Conservation (phyloP, 1,139 yeast species). For the Lodderomyces oxycetoniae region DNA sequence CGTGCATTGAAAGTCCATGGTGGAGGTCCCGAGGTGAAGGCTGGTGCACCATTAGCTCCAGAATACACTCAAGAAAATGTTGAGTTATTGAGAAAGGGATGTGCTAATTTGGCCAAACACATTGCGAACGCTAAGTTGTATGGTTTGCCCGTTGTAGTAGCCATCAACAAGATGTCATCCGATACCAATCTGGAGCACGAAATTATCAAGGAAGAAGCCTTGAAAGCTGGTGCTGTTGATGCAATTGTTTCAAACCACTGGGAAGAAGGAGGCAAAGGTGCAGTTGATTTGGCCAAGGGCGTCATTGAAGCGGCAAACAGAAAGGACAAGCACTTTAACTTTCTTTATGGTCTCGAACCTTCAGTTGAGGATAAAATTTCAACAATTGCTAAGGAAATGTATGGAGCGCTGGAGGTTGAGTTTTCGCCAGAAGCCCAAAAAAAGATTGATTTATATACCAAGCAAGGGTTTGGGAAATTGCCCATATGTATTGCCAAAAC, state of each 20-base stretch:
- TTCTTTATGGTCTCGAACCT: constrained; percentile 67
- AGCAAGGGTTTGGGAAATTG: constrained; percentile 86
- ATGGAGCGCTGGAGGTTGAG: constrained; percentile 90
- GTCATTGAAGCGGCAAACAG: constrained; percentile 69
- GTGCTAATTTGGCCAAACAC: constrained; percentile 88
- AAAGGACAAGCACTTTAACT: constrained; percentile 52
- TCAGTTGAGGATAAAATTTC: constrained; percentile 80
- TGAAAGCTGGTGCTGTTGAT: constrained; percentile 91
- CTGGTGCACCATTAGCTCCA: constrained; percentile 86
- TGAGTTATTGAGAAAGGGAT: constrained; percentile 78
- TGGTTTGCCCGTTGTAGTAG: constrained; percentile 93
- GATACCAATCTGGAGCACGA: constrained; percentile 84
- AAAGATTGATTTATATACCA: constrained; percentile 78
- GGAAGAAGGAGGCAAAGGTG: constrained; percentile 98
- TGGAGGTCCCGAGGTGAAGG: constrained; percentile 97
- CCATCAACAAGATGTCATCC: constrained; percentile 85
- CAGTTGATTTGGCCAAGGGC: constrained; percentile 80
- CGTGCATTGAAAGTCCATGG: constrained; percentile 97
- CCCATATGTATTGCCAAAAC: constrained; percentile 98
- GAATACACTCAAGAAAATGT: constrained; percentile 84
- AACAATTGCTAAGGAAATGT: constrained; percentile 83
- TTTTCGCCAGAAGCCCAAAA: constrained; percentile 78
- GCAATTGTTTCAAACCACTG: constrained; percentile 96
- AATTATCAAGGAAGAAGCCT: constrained; percentile 75
- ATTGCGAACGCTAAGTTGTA: constrained; percentile 80